Evolutionary conservation across 129 eudicot species (phyloP), one percentile per base, ranked within the genome.

Genomic region (sunflower (Helianthus annuus)): DNA sequence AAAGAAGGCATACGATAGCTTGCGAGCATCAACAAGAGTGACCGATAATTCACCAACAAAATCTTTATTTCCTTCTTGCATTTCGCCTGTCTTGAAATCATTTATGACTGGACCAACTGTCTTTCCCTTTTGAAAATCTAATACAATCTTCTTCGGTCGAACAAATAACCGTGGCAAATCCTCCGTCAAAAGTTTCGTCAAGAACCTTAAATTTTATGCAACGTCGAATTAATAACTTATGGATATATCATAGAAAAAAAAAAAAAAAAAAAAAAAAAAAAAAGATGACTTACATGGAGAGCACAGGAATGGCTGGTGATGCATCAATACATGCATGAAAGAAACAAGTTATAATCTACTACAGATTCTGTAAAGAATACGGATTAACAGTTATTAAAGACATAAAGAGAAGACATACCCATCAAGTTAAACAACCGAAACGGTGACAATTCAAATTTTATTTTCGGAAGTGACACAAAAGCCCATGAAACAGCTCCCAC

Each of bases 401-500:
- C 53, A 16, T 51, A 39, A 64, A 48, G 38, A 45, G 24, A 80
- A 38, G 45, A 65, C 91, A 71, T 82, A 94, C 98, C 93, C 98
- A 90, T 94, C 54, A 94, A 3, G 80, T 94, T 94, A 85, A 94
- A 94, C 79, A 94, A 79, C 39, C 97, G 97, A 81, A 94, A 94
- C 58, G 98, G 93, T 44, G 98, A 90, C 67, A 94, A 76, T 59
- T 90, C 96, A 53, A 94, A 83, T 55, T 85, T 90, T 59, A 90
- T 94, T 81, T 94, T 94, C 29, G 98, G 98, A 84, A 94, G 98
- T 44, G 97, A 88, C 75, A 94, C 98, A 81, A 94, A 90, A 42
- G 97, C 98, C 98, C 98, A 94, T 32, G 91, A 81, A 69, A 79
- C 93, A 69, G 96, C 91, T 81, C 98, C 98, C 49, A 94, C 97